Conservation (phyloP, 2,329 filamentous ascomycete genomes). For the Bipolaris cookei region DNA sequence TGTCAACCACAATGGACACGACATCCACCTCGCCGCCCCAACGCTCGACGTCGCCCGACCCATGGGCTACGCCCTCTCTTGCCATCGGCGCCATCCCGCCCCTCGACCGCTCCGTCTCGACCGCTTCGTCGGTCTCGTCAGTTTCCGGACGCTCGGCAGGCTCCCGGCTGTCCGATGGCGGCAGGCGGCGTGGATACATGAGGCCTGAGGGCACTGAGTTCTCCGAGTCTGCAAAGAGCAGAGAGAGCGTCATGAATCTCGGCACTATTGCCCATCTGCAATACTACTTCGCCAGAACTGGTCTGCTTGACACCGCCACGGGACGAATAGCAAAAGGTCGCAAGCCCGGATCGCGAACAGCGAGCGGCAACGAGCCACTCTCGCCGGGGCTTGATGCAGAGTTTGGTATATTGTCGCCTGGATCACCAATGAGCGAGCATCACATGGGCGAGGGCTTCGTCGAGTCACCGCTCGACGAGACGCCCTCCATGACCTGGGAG, state of each 20-base stretch:
- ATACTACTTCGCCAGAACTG: slow-evolving; percentile 97
- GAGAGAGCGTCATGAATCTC: slow-evolving; percentile 94
- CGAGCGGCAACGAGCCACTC: slow-evolving; percentile 40
- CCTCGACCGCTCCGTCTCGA: slow-evolving; percentile 69
- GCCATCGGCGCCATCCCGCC: slow-evolving; percentile 66
- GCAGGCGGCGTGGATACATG: slow-evolving; percentile 79
- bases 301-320: slow-evolving; percentile 90
- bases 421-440: slow-evolving; percentile 34
- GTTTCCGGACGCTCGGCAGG: slow-evolving; percentile 70
- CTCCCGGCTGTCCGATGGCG: slow-evolving; percentile 56
- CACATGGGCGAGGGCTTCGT: slow-evolving; percentile 50
- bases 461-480: slow-evolving; percentile 62
- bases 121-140: slow-evolving; percentile 61
- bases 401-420: slow-evolving; percentile 34
- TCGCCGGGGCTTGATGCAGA: slow-evolving; percentile 39
- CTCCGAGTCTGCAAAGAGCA: slow-evolving; percentile 83
- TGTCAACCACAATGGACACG: slow-evolving; percentile 36
- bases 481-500: slow-evolving; percentile 57
- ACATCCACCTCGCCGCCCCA: slow-evolving; percentile 53
- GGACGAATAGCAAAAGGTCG: slow-evolving; percentile 78
- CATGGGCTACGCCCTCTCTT: slow-evolving; percentile 66
- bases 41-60: slow-evolving; percentile 64
- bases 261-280: slow-evolving; percentile 97
- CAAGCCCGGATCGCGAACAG: slow-evolving; percentile 51
- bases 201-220: slow-evolving; percentile 87